Conservation (phyloP, 768 basidiomycete genomes). For the Phylloporus sp. region DNA sequence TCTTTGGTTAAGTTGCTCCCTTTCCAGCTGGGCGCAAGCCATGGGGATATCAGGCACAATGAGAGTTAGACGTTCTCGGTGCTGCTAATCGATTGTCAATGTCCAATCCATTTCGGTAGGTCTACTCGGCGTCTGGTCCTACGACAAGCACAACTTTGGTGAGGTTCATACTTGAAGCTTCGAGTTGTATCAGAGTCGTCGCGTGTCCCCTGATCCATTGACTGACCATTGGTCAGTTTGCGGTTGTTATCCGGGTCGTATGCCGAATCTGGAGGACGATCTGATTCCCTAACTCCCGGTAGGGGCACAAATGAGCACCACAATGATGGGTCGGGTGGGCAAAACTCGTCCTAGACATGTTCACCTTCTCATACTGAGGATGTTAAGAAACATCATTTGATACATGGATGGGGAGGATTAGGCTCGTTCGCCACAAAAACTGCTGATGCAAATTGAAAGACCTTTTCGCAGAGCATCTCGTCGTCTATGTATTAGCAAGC, state of each 20-base stretch:
- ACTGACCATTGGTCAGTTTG: constrained; percentile 54
- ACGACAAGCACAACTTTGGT: neutral
- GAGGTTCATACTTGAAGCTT: no score
- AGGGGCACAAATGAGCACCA: constrained; percentile 21
- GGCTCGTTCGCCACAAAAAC: no score
- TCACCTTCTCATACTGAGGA: neutral
- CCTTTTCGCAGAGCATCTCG: no score
- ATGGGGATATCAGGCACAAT: constrained; percentile 56
- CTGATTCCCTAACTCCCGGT: constrained; percentile 53
- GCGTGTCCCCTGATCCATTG: constrained; percentile 53
- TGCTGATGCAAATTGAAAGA: no score
- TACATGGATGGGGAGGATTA: no score
- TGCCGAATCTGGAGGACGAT: neutral
- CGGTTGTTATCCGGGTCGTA: constrained; percentile 41
- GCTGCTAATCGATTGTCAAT: constrained; percentile 50
- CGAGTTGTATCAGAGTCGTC: no score
- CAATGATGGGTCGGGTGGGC: neutral
- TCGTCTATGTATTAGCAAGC: no score
- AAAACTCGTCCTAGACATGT: neutral
- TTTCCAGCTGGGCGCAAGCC: constrained; percentile 61
- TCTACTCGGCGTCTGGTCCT: constrained; percentile 53
- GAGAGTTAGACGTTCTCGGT: no score
- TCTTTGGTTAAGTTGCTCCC: constrained; percentile 70
- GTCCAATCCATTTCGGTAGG: constrained; percentile 57
- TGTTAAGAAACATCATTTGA: neutral